Conservation (phyloP, 805 yeast genomes). For the Jamesozyma hellenica region DNA sequence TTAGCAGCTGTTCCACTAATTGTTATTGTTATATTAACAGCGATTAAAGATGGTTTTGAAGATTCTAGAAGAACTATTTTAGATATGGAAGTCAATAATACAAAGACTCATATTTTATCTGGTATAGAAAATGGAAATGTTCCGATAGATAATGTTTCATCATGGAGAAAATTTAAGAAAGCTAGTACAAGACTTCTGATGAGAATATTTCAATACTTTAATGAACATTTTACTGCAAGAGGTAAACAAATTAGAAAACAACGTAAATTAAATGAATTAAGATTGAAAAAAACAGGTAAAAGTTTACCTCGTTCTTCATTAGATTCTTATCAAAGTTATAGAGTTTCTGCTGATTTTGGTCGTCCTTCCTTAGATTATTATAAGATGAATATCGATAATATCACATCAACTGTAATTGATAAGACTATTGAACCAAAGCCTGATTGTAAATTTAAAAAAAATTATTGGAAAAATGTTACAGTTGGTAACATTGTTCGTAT, state of each 20-base stretch:
- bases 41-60: slow-evolving; percentile 71
- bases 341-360: slow-evolving; percentile 23
- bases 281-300: slow-evolving; percentile 5
- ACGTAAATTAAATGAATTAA: slow-evolving; percentile 6
- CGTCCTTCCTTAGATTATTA: slow-evolving; percentile 18
- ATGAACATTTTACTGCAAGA: slow-evolving; percentile 25
- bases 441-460: slow-evolving; percentile 29
- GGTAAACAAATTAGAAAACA: slow-evolving; percentile 27
- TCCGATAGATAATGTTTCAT: slow-evolving; percentile 49
- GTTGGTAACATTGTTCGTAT: slow-evolving; percentile 70
- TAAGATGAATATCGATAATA: slow-evolving; percentile 24
- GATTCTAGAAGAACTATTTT: slow-evolving; percentile 66
- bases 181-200: slow-evolving; percentile 29
- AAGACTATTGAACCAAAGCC: slow-evolving; percentile 39
- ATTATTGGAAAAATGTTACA: slow-evolving; percentile 54
- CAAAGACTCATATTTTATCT: slow-evolving; percentile 52
- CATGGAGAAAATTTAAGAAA: slow-evolving; percentile 66
- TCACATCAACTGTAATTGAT: slow-evolving; percentile 46
- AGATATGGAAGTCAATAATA: slow-evolving; percentile 71
- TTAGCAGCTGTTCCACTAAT: slow-evolving; percentile 69
- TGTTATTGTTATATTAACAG: slow-evolving; percentile 66
- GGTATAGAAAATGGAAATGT: slow-evolving; percentile 52
- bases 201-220: slow-evolving; percentile 18
- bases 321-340: slow-evolving; percentile 26
- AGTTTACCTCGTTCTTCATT: slow-evolving; percentile 32